phyloP scores from a whole-genome alignment of 768 basidiomycete genomes.

The Tulasnella sp. region DNA sequence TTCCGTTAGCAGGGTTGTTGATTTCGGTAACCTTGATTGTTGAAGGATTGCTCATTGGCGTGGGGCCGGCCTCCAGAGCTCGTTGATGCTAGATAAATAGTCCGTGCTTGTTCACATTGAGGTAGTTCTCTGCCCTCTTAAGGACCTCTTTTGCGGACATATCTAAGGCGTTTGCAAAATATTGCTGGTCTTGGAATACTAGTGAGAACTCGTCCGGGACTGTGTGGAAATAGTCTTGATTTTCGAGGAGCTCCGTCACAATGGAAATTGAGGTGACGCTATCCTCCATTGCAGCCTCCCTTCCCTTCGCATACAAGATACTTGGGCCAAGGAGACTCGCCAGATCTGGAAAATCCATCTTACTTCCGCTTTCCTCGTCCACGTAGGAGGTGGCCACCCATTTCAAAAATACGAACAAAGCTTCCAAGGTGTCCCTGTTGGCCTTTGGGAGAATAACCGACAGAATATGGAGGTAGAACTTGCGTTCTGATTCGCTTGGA shows the following conservation, averaged over 20 bases:
- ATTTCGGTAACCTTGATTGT: no score
- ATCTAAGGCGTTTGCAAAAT: slow-evolving; percentile 77
- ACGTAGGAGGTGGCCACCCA: slow-evolving; percentile 99
- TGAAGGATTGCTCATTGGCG: slow-evolving; percentile 2
- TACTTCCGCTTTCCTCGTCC: slow-evolving; percentile 92
- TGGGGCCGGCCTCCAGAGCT: background rate
- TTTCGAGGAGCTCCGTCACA: slow-evolving; percentile 72
- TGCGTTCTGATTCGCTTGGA: slow-evolving; percentile 60
- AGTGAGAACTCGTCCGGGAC: slow-evolving; percentile 81
- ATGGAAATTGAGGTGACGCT: slow-evolving; percentile 82
- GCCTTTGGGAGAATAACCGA: slow-evolving; percentile 79
- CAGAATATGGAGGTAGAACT: slow-evolving; percentile 71
- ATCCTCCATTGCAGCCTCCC: slow-evolving; percentile 81
- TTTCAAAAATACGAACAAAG: slow-evolving; percentile 94
- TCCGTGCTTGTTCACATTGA: slow-evolving; percentile 24
- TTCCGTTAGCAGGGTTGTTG: background rate
- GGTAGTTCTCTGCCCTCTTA: slow-evolving; percentile 89
- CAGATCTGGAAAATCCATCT: slow-evolving; percentile 94
- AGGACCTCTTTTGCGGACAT: slow-evolving; percentile 89
- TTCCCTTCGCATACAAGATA: slow-evolving; percentile 73
- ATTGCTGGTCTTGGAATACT: slow-evolving; percentile 83
- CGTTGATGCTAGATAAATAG: background rate
- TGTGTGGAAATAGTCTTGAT: slow-evolving; percentile 91
- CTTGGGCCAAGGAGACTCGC: slow-evolving; percentile 98
- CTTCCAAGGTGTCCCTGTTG: slow-evolving; percentile 95